Conservation (phyloP, 768 basidiomycete species). For the Vishniacozyma victoriae region DNA sequence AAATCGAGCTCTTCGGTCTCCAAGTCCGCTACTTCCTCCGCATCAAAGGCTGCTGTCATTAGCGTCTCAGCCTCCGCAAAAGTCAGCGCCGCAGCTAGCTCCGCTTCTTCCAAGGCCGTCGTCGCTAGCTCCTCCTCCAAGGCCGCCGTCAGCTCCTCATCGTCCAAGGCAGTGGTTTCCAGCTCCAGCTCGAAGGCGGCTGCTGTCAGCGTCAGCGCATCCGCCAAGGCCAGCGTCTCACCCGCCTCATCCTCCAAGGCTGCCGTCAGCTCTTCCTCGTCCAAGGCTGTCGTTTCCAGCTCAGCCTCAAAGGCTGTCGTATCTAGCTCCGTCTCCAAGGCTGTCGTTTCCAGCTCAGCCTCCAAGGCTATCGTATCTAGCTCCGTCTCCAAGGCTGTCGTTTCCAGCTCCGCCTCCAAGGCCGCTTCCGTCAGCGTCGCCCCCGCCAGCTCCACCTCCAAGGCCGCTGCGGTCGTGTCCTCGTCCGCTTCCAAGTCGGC, state of each 20-base stretch:
- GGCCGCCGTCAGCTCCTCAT: not conserved
- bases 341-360: not conserved
- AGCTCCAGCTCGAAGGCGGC: not conserved
- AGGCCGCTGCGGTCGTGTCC: not conserved
- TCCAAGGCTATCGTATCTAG: not conserved
- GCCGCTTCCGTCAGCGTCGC: too few relatives aligned
- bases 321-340: not conserved
- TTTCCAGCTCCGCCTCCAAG: not conserved
- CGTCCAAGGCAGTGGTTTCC: not conserved
- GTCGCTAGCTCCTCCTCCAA: not conserved
- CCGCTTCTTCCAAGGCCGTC: not conserved
- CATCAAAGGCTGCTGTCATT: not conserved
- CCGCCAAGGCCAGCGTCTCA: too few relatives aligned
- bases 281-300: not conserved
- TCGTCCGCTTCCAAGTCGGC: not conserved
- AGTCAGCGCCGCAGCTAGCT: not conserved
- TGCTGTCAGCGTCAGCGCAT: too few relatives aligned
- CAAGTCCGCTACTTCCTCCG: too few relatives aligned
- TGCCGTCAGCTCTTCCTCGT: not conserved
- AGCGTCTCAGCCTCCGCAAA: too few relatives aligned
- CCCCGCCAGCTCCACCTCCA: not conserved
- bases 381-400: not conserved
- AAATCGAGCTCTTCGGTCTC: too few relatives aligned
- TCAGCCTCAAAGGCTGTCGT: not conserved
- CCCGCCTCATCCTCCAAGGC: too few relatives aligned